A percentile compares a stretch with the other conserved stretches of the same genome.
Conservation (phyloP, 2,329 filamentous ascomycete genomes). For the Aspergillus ibericus region DNA sequence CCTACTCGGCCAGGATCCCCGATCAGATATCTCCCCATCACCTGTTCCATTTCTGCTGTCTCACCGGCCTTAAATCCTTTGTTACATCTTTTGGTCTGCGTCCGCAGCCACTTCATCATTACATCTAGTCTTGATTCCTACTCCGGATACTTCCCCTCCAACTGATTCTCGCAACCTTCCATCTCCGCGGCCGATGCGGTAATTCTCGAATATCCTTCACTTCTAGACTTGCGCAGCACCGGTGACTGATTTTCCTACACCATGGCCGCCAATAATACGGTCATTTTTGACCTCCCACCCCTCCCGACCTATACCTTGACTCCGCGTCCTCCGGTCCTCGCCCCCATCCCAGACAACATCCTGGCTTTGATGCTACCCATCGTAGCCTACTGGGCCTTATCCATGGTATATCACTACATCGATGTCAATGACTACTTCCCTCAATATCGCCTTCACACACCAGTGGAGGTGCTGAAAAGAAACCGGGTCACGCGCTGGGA, state of each 20-base stretch:
- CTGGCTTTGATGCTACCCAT: constrained; percentile 75
- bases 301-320: constrained; percentile 77
- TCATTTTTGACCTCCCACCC: constrained; percentile 66
- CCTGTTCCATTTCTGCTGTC: background rate
- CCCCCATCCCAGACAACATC: constrained; percentile 78
- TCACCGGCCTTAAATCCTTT: constrained; percentile 4
- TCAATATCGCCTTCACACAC: constrained; percentile 91
- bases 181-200: constrained; percentile 10
- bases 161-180: background rate
- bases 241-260: constrained; percentile 5
- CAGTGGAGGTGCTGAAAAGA: constrained; percentile 81
- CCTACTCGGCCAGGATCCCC: constrained; percentile 10
- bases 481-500: constrained; percentile 85
- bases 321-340: constrained; percentile 69
- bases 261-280: constrained; percentile 39
- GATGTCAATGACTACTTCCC: constrained; percentile 84
- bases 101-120: background rate
- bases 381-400: constrained; percentile 83
- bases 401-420: constrained; percentile 81
- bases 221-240: constrained; percentile 2
- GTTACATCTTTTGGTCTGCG: background rate
- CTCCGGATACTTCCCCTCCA: background rate
- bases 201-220: constrained; percentile 2
- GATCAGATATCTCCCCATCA: constrained; percentile 8
- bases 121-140: background rate